These are phyloP conservation scores for Hemisphaericaspora xylofermentans DNA, from an alignment of 1,139 yeast genomes.

Conservation along the genomic window DNA sequence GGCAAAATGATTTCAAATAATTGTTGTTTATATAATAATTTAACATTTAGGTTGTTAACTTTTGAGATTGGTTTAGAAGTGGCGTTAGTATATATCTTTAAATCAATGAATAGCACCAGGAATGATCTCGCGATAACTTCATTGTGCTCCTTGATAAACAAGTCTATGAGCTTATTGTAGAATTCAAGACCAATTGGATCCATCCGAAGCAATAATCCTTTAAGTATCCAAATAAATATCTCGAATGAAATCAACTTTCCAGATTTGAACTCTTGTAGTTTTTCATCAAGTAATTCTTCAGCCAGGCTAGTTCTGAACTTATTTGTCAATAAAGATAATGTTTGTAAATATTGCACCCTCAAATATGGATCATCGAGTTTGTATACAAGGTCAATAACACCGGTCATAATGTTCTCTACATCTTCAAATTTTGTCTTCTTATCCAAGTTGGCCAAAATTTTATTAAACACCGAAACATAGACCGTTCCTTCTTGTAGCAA, in stretches of 20 bases:
- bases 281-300: neutral
- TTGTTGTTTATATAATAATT: conserved; percentile 75
- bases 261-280: neutral
- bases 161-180: conserved; percentile 37
- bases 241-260: conserved; percentile 38
- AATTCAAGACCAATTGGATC: conserved; percentile 47
- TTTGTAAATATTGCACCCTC: conserved; percentile 59
- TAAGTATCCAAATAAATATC: conserved; percentile 63
- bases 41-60: conserved; percentile 56
- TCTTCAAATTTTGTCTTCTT: conserved; percentile 19
- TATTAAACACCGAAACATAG: conserved; percentile 48
- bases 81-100: conserved; percentile 53
- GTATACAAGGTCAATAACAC: conserved; percentile 20
- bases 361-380: conserved; percentile 21
- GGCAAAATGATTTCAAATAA: conserved; percentile 61
- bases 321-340: conserved; percentile 59
- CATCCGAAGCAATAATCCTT: conserved; percentile 63
- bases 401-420: conserved; percentile 15
- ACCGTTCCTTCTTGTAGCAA: conserved; percentile 35
- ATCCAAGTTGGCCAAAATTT: conserved; percentile 53
- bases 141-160: conserved; percentile 28
- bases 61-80: conserved; percentile 38
- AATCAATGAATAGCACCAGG: conserved; percentile 65
- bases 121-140: conserved; percentile 50
- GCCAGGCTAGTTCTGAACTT: conserved; percentile 22